A percentile compares a stretch with the other conserved stretches of the same genome.
phyloP scores from a whole-genome alignment of 805 yeast genomes.

The Lipomyces mesembrius region DNA sequence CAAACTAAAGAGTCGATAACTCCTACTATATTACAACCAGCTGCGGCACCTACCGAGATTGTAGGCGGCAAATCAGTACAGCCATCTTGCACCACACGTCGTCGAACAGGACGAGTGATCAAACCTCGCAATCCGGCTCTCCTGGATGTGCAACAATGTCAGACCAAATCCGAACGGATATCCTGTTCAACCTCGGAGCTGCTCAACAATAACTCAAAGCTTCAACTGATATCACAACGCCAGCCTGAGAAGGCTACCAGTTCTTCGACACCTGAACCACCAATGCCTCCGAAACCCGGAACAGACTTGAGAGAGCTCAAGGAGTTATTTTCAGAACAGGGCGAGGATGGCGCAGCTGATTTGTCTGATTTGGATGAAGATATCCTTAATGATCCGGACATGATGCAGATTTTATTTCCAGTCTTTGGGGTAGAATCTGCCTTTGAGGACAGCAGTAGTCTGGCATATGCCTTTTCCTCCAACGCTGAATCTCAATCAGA shows the following conservation, averaged over 20 bases:
- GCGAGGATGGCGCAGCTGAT: background rate
- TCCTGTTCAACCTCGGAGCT: too few relatives aligned
- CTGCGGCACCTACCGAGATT: background rate
- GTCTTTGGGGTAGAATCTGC: background rate
- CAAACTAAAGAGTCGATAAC: background rate
- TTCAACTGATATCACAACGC: too few relatives aligned
- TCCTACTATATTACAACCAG: background rate
- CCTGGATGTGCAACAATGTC: background rate
- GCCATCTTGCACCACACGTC: background rate
- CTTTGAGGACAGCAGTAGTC: background rate
- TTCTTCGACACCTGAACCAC: background rate
- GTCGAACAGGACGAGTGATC: background rate
- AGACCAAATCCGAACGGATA: background rate
- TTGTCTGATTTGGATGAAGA: background rate
- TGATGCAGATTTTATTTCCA: background rate
- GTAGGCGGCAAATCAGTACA: background rate
- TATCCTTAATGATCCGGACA: background rate
- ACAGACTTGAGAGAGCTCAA: background rate
- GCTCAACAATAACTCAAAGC: too few relatives aligned
- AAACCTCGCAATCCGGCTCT: background rate
- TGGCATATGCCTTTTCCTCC: background rate
- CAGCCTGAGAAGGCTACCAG: too few relatives aligned
- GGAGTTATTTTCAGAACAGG: background rate
- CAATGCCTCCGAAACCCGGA: background rate
- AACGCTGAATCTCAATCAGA: background rate